Evolutionary conservation across 305 asterid species (phyloP).

Genomic region (Fraxinus floribunda): DNA sequence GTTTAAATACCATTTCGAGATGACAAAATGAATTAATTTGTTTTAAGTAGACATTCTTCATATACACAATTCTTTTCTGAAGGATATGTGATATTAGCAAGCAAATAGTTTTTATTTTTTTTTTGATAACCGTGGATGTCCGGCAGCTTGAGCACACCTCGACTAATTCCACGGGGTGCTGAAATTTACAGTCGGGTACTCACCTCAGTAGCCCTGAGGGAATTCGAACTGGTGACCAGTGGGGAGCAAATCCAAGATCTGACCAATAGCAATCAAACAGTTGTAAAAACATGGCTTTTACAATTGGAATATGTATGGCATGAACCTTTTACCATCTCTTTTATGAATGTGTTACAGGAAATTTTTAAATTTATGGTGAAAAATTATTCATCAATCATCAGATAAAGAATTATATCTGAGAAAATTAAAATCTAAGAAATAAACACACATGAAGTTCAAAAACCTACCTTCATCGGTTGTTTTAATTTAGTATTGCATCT

Average conservation of each 20-base stretch:
- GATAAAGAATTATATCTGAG: neutral
- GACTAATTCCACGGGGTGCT: no score
- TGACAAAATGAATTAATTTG: no score
- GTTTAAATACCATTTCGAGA: no score
- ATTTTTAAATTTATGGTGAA: neutral
- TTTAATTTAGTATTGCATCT: neutral
- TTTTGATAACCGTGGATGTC: no score
- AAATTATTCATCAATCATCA: neutral
- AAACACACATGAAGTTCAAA: neutral
- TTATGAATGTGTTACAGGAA: no score
- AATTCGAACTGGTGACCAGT: no score
- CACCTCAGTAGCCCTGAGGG: no score
- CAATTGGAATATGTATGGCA: neutral
- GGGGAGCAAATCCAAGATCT: no score
- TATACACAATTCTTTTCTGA: neutral
- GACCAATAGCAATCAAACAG: no score
- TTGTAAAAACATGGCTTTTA: neutral
- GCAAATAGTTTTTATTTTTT: no score
- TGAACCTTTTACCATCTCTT: neutral
- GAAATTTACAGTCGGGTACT: no score
- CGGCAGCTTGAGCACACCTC: no score
- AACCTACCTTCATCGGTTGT: neutral
- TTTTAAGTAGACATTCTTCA: neutral
- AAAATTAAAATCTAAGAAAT: neutral
- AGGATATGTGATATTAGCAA: neutral